phyloP scores from a whole-genome alignment of 139 green algal species.

The Chlamydomonas applanata region DNA sequence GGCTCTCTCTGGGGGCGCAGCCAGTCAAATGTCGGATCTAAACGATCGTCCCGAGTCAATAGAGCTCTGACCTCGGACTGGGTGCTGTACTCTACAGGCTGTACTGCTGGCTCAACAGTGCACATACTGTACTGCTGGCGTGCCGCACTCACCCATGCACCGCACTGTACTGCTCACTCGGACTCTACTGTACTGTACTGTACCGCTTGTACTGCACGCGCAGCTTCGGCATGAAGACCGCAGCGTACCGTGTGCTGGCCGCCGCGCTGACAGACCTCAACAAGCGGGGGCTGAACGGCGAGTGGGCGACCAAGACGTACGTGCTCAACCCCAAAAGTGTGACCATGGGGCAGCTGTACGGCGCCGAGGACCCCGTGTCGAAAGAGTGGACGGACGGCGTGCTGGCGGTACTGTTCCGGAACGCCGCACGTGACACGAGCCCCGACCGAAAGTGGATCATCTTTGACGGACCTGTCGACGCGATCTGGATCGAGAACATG shows the following conservation, averaged over 20 bases:
- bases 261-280: constrained; percentile 50
- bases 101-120: no score
- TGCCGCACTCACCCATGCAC: no score
- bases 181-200: no score
- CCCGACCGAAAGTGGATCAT: constrained; percentile 68
- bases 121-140: neutral
- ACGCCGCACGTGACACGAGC: constrained; percentile 43
- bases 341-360: constrained; percentile 78
- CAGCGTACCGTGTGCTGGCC: constrained; percentile 47
- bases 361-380: constrained; percentile 34
- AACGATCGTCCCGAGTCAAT: no score
- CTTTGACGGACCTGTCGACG: constrained; percentile 78
- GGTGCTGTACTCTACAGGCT: no score
- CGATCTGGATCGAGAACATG: constrained; percentile 87
- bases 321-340: constrained; percentile 77
- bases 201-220: no score
- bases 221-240: constrained; percentile 71
- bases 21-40: no score
- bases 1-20: no score
- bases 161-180: no score
- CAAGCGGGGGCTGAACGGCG: neutral
- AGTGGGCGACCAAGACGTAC: constrained; percentile 50
- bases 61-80: no score
- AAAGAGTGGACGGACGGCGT: constrained; percentile 80
- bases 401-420: constrained; percentile 66